Percentiles rank a stretch among this genome's conserved stretches.
phyloP scores from a whole-genome alignment of 331 rosid genomes.

The Ulmus americana region DNA sequence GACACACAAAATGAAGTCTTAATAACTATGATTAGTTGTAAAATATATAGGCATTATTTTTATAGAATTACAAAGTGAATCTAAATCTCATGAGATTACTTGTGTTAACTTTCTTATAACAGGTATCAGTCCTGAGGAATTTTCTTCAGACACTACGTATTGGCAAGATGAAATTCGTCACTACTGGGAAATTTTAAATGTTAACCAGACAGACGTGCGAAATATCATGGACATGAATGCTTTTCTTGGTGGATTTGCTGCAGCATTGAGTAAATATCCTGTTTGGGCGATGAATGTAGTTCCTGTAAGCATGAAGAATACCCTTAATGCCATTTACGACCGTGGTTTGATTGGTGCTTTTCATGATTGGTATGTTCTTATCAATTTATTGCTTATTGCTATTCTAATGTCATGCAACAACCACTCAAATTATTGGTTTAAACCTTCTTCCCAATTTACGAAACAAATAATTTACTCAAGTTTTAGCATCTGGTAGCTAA shows the following conservation, averaged over 20 bases:
- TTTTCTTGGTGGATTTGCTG: slow-evolving; percentile 71
- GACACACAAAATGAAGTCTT: too few species aligned
- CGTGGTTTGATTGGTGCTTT: slow-evolving; percentile 73
- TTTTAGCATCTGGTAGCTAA: slow-evolving; percentile 17
- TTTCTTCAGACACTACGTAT: slow-evolving; percentile 46
- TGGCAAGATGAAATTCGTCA: slow-evolving; percentile 67
- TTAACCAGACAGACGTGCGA: slow-evolving; percentile 52
- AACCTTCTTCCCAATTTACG: background rate
- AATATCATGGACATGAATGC: slow-evolving; percentile 96
- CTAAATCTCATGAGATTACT: slow-evolving; percentile 23
- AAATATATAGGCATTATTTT: slow-evolving; percentile 4
- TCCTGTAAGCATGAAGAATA: slow-evolving; percentile 62
- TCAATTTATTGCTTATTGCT: background rate
- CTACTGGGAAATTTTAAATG: slow-evolving; percentile 71
- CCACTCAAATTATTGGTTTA: background rate
- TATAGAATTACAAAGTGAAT: slow-evolving; percentile 12
- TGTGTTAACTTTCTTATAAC: slow-evolving; percentile 16
- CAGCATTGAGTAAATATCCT: slow-evolving; percentile 50
- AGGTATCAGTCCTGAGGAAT: slow-evolving; percentile 65
- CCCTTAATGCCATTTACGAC: slow-evolving; percentile 71
- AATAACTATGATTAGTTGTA: too few species aligned
- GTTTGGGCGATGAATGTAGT: slow-evolving; percentile 86
- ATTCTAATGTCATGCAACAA: background rate
- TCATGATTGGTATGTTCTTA: slow-evolving; percentile 70
- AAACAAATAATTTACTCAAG: background rate